A percentile compares a stretch with the other conserved stretches of the same genome.
Evolutionary conservation across 139 green algal species (phyloP).

Genomic region (Coelastrella sp.): DNA sequence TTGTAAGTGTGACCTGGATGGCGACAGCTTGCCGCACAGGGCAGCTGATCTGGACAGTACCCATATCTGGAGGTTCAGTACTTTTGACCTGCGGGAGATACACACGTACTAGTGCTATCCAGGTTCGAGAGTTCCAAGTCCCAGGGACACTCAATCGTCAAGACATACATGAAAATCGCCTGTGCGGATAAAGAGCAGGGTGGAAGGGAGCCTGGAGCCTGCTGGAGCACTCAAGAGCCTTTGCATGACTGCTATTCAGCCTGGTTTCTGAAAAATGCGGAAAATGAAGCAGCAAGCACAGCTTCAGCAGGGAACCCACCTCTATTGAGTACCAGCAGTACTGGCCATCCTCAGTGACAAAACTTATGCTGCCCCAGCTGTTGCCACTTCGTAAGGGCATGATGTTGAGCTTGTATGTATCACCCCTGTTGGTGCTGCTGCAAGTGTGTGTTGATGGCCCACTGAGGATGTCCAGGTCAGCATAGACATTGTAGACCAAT

Average conservation of each 20-base stretch:
- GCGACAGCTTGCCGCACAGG: constrained; percentile 61
- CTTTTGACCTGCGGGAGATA: constrained; percentile 43
- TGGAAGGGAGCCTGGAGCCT: too few relatives aligned
- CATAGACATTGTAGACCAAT: constrained; percentile 64
- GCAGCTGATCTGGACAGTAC: constrained; percentile 63
- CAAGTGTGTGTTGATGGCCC: constrained; percentile 55
- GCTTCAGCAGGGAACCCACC: constrained; percentile 42
- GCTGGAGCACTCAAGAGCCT: too few relatives aligned
- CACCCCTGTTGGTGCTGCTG: constrained; percentile 29
- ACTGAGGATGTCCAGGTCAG: constrained; percentile 69
- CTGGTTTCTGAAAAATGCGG: too few relatives aligned
- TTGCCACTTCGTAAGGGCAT: constrained; percentile 48
- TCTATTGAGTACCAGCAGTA: constrained; percentile 82
- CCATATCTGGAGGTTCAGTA: constrained; percentile 67
- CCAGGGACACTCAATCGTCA: too few relatives aligned
- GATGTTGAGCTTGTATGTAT: constrained; percentile 40
- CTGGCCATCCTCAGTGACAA: constrained; percentile 69
- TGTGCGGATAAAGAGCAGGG: too few relatives aligned
- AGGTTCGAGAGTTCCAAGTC: too few relatives aligned
- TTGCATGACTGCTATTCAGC: too few relatives aligned
- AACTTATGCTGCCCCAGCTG: constrained; percentile 71
- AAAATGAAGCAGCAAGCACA: too few relatives aligned
- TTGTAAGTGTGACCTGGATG: constrained; percentile 59
- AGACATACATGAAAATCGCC: too few relatives aligned
- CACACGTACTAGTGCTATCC: not conserved